Base-by-base conservation (phyloP, 805 yeast species). In the Suhomyces tanzawaensis region DNA sequence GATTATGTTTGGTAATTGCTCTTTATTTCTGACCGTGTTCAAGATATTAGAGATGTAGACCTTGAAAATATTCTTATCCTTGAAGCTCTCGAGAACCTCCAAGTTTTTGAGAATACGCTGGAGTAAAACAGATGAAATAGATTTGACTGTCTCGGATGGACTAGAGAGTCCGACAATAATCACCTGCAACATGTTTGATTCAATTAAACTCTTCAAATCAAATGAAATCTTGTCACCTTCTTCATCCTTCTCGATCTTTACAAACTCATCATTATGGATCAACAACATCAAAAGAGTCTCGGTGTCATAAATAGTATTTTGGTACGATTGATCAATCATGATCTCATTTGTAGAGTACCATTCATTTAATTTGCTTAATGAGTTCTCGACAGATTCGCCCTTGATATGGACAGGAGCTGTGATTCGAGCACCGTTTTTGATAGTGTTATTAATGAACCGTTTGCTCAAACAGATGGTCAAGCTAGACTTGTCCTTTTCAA, bases 211-310 rank as follows among this genome's bases (percentile, higher is more conserved):
- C 47, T 72, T 75, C 30, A 84, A 58, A 42, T 84, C 77, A 37
- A 81, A 70, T 12, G 54, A 58, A 32, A 61, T 34, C 17, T 39
- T 60, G 6, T 8, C 14, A 6, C 19, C 19, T 13, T 46, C 49
- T 4, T 45, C 54, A 4, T 33, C 57, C 26, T 46, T 64, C 4
- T 59, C 62, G 14, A 61, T 39, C 19, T 53, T 58, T 29, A 84
- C 71, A 22, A 85, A 62, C 44, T 84, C 90, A 4, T 77, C 81
- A 48, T 80, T 84, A 54, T 81, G 82, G 25, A 83, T 55, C 4
- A 82, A 59, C 42, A 81, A 53, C 38, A 83, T 64, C 43, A 86
- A 56, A 25, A 89, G 49, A 51, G 89, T 86, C 51, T 82, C 80
- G n/a, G 80, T 73, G 53, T 87, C 91, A 57, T 89, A 85, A 5